Percentiles rank a stretch among this genome's conserved stretches.
These are phyloP conservation scores for Ziziphus jujuba DNA, from an alignment of 306 rosid genomes.

Conservation along the genomic window DNA sequence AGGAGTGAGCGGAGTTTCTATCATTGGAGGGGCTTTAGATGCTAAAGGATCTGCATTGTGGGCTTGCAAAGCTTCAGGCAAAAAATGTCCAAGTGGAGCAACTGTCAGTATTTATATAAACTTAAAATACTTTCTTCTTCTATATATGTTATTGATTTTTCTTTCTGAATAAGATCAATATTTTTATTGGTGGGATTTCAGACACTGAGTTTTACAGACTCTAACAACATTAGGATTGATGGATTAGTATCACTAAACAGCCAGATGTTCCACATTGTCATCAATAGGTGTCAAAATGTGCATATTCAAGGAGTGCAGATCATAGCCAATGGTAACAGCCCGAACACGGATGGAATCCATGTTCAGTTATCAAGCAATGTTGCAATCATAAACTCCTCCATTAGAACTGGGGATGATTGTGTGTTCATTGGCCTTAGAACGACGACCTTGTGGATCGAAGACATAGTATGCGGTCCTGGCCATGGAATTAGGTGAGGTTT, in stretches of 20 bases:
- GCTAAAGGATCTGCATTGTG: conserved; percentile 26
- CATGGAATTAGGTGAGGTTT: conserved; percentile 23
- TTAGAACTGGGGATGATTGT: conserved; percentile 28
- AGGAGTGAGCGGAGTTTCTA: conserved; percentile 17
- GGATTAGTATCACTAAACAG: conserved; percentile 15
- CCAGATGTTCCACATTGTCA: conserved; percentile 32
- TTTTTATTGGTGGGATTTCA: background rate
- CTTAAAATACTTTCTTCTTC: no score
- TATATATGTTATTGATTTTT: background rate
- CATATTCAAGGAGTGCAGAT: conserved; percentile 3
- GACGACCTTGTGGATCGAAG: conserved; percentile 27
- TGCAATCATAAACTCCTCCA: conserved; percentile 16
- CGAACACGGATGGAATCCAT: conserved; percentile 34
- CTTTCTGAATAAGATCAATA: background rate
- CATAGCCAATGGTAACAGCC: conserved; percentile 6
- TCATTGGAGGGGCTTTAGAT: conserved; percentile 25
- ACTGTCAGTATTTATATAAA: conserved; percentile 25
- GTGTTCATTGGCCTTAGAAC: conserved; percentile 30
- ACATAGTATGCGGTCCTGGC: conserved; percentile 24
- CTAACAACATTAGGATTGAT: conserved; percentile 10
- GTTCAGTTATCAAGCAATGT: conserved; percentile 20
- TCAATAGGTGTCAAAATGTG: conserved; percentile 26
- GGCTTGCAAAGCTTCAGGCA: conserved; percentile 19
- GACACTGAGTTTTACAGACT: conserved; percentile 24
- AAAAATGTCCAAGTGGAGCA: conserved; percentile 20